Evolutionary conservation across 129 eudicot species (phyloP), one percentile per base, ranked within the genome.

Genomic region (Cynara cardunculus): DNA sequence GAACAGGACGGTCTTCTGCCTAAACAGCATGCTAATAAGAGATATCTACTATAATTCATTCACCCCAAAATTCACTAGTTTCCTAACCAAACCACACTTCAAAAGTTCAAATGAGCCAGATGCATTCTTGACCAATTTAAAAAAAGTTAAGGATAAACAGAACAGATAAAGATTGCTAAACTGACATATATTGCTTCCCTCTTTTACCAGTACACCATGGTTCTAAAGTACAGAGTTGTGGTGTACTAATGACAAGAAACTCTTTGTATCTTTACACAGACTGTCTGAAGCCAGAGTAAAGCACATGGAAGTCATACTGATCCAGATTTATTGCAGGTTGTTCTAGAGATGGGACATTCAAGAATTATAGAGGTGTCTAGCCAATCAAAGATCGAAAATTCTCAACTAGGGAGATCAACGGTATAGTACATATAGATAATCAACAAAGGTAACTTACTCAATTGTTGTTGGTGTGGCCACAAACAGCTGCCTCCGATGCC

Each of bases 401-500:
- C 65, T 18, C 65, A 56, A 10, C n/a, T 56, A 24, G 65, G 22
- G 65, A 18, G 7, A 56, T 56, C 65, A 56, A 18, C 65, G 24
- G 65, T 5, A 53, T 53, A 16, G 22, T 18, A 46, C 18, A 53
- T 22, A 25, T 74, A 14, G 39, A 22, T 56, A 75, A 69, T 75
- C 64, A 49, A 76, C 31, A 71, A 21, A 27, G 30, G 28, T 41
- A 21, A 66, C 91, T 79, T 86, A 90, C 94, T 95, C 99, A 13
- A 95, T 88, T 69, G 99, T 95, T 82, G 99, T 95, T 79, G 99
- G 97, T 72, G 99, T 95, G 66, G 94, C 96, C 69, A 95, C 99
- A 90, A 95, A 95, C 69, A 95, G 90, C 86, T 95, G 99, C 69
- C 99, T 90, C 19, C 97, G 88, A 72, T 95, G 99, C 99, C 99